Percentiles rank a stretch among this genome's conserved stretches.
phyloP scores from a whole-genome alignment of 768 basidiomycete species.

The Psilocybe tampanensis region DNA sequence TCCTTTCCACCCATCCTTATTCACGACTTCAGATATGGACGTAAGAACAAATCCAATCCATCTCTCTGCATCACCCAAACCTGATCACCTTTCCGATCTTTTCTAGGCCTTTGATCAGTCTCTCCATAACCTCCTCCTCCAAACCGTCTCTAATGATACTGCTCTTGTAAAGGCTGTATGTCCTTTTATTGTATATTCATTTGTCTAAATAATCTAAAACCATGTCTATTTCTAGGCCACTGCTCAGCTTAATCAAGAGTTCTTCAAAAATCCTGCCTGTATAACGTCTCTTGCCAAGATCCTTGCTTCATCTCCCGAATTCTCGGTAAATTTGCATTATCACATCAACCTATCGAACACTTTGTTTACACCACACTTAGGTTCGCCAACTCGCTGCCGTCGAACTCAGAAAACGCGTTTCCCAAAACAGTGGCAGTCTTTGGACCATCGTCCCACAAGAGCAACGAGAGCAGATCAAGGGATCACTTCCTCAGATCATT shows the following conservation, averaged over 20 bases:
- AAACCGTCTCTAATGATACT: conserved; percentile 89
- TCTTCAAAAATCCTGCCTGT: conserved; percentile 88
- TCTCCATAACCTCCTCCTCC: conserved; percentile 83
- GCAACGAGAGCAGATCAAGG: conserved; percentile 83
- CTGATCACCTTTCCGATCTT: conserved; percentile 24
- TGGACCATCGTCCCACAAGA: conserved; percentile 75
- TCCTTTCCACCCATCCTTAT: conserved; percentile 28
- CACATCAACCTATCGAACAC: conserved; percentile 4
- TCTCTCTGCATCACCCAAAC: conserved; percentile 7
- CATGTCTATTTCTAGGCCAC: conserved; percentile 66
- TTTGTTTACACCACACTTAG: conserved; percentile 41
- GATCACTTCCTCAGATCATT: conserved; percentile 75
- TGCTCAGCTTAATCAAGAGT: conserved; percentile 86
- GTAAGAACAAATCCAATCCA: conserved; percentile 34
- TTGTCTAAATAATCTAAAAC: conserved; percentile 10
- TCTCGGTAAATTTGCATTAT: conserved; percentile 59
- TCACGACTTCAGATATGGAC: conserved; percentile 45
- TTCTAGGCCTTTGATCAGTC: conserved; percentile 74
- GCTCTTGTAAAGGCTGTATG: conserved; percentile 85
- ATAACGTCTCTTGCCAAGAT: conserved; percentile 91
- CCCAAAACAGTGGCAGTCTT: conserved; percentile 74
- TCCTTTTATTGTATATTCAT: conserved; percentile 12
- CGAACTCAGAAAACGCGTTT: conserved; percentile 92
- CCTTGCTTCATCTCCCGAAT: conserved; percentile 82
- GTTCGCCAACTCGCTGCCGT: conserved; percentile 97